Evolutionary conservation across 2,329 filamentous ascomycete genomes (phyloP).

Genomic region (Colletotrichum gigasporum): DNA sequence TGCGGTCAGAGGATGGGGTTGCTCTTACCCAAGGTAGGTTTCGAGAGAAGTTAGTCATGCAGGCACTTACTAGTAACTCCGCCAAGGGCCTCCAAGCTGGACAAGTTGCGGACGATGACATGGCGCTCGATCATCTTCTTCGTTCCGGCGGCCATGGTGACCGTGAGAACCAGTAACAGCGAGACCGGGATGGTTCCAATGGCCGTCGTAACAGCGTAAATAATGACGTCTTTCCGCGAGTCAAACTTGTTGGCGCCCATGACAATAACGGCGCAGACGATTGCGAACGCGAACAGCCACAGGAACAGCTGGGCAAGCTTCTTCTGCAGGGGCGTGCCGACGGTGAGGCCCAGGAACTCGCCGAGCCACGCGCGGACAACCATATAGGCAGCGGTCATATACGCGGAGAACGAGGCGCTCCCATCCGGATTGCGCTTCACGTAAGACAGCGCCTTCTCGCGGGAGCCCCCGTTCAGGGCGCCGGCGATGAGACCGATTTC

Average conservation of each 20-base stretch:
- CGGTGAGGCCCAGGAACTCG: slow-evolving; percentile 72
- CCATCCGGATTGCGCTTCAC: slow-evolving; percentile 62
- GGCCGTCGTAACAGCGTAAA: slow-evolving; percentile 57
- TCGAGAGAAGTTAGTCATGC: not conserved
- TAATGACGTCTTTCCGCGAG: slow-evolving; percentile 67
- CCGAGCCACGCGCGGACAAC: slow-evolving; percentile 68
- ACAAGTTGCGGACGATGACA: slow-evolving; percentile 62
- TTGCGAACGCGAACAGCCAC: slow-evolving; percentile 71
- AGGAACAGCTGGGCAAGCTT: slow-evolving; percentile 75
- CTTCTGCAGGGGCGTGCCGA: slow-evolving; percentile 75
- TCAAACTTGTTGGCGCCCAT: slow-evolving; percentile 70
- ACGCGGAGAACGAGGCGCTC: slow-evolving; percentile 61
- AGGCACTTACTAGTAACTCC: slow-evolving; percentile 57
- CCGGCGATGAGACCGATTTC: slow-evolving; percentile 72
- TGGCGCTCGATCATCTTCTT: slow-evolving; percentile 62
- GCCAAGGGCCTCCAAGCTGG: slow-evolving; percentile 66
- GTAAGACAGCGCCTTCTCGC: slow-evolving; percentile 61
- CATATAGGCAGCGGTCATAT: slow-evolving; percentile 54
- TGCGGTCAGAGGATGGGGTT: too few species aligned
- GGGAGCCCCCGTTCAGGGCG: not conserved
- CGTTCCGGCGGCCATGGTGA: slow-evolving; percentile 65
- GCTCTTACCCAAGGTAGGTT: too few species aligned
- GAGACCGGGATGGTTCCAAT: slow-evolving; percentile 62
- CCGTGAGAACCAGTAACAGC: slow-evolving; percentile 62
- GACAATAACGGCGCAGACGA: slow-evolving; percentile 75